Conservation (phyloP, 2,329 filamentous ascomycete species). For the Verticillium nonalfalfae region DNA sequence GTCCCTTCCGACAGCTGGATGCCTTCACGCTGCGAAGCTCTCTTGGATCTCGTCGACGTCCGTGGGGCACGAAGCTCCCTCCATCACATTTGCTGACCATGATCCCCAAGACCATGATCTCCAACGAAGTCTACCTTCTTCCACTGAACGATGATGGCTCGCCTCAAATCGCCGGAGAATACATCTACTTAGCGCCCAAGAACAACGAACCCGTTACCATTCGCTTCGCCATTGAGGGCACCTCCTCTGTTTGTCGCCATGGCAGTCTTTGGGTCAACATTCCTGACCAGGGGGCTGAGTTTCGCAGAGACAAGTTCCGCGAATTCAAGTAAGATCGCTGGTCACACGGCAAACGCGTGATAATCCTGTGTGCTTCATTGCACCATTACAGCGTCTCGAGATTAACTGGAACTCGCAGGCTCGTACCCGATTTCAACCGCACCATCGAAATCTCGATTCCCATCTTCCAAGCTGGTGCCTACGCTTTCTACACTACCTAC, state of each 20-base stretch:
- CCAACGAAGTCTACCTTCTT: conserved; percentile 75
- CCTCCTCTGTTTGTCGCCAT: conserved; percentile 89
- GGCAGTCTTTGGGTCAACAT: conserved; percentile 97
- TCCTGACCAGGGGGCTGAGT: conserved; percentile 67
- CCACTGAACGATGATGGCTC: conserved; percentile 90
- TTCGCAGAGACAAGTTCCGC: conserved; percentile 72
- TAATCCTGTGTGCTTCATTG: not conserved
- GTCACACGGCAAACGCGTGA: too few relatives aligned
- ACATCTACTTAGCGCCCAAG: conserved; percentile 80
- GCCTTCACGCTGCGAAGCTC: not conserved
- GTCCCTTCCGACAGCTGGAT: not conserved
- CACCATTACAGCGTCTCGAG: not conserved
- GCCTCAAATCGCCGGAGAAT: conserved; percentile 80
- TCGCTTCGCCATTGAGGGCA: conserved; percentile 88
- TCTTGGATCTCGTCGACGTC: conserved; percentile 1
- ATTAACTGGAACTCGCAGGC: conserved; percentile 38
- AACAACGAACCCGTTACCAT: conserved; percentile 71
- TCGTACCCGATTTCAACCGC: conserved; percentile 88
- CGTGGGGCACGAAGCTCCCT: conserved; percentile 13
- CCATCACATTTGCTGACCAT: conserved; percentile 30
- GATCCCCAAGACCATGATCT: conserved; percentile 56
- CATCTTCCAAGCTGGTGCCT: conserved; percentile 77
- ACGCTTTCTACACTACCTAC: conserved; percentile 91
- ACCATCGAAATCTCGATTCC: conserved; percentile 86
- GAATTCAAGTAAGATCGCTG: conserved; percentile 71